Percentiles rank a stretch among this genome's conserved stretches.
Evolutionary conservation across 108 stramenopile genomes (phyloP).

Genomic region (Licmophora abbreviata): DNA sequence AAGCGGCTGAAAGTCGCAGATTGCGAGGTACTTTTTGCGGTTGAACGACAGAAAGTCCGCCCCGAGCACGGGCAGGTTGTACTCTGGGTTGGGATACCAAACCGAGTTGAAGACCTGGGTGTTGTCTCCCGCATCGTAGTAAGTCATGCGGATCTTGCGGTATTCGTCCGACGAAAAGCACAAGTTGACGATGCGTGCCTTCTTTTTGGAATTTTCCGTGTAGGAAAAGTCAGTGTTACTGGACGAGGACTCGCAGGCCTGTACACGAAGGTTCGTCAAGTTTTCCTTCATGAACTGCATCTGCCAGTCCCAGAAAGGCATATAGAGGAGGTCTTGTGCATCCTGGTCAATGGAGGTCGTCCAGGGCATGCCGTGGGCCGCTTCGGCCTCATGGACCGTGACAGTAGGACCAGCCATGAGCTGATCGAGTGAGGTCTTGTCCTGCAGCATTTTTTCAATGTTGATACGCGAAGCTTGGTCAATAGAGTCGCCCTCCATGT

Average conservation of each 20-base stretch:
- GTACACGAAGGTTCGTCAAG: conserved; percentile 53
- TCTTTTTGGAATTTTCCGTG: conserved; percentile 59
- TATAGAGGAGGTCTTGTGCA: conserved; percentile 55
- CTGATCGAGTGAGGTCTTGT: too few relatives aligned
- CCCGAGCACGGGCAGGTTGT: conserved; percentile 90
- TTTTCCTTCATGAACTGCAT: conserved; percentile 66
- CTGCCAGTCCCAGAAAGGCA: conserved; percentile 89
- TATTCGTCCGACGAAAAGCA: conserved; percentile 71
- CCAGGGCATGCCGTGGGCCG: conserved; percentile 78
- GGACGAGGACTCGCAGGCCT: conserved; percentile 38
- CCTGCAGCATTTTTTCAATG: not conserved
- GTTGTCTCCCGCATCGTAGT: conserved; percentile 91
- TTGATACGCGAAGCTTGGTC: not conserved
- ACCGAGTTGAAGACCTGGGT: conserved; percentile 95
- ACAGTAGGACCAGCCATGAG: too few relatives aligned
- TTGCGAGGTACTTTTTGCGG: conserved; percentile 84
- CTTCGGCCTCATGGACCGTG: conserved; percentile 12
- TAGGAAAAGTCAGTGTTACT: conserved; percentile 52
- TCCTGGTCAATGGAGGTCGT: conserved; percentile 51
- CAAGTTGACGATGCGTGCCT: conserved; percentile 70
- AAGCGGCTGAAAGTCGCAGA: conserved; percentile 92
- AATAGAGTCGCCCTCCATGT: not conserved
- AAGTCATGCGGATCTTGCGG: conserved; percentile 89
- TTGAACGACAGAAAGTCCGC: conserved; percentile 89
- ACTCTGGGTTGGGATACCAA: conserved; percentile 84